phyloP scores from a whole-genome alignment of 1,139 yeast species.

The Sugiyamaella sp. region DNA sequence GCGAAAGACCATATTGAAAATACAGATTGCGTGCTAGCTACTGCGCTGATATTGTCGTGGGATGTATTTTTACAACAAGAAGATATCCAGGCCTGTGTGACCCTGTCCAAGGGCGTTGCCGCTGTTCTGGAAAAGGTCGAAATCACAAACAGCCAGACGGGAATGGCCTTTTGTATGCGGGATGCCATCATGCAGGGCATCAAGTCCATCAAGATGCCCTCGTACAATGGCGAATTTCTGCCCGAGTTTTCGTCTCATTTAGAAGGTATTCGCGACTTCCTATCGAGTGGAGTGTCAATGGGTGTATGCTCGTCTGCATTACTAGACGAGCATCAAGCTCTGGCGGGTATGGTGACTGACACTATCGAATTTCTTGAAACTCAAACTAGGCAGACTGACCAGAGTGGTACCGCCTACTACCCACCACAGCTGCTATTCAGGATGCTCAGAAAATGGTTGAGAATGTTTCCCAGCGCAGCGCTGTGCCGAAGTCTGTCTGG shows the following conservation, averaged over 20 bases:
- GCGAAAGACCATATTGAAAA: slow-evolving; percentile 30
- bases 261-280: slow-evolving; percentile 28
- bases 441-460: slow-evolving; percentile 37
- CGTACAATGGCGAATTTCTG: slow-evolving; percentile 43
- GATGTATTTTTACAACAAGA: slow-evolving; percentile 40
- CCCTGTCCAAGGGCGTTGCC: slow-evolving; percentile 39
- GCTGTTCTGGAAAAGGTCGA: slow-evolving; percentile 39
- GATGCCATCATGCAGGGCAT: slow-evolving; percentile 39
- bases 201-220: slow-evolving; percentile 44
- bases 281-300: slow-evolving; percentile 19
- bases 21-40: slow-evolving; percentile 37
- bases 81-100: slow-evolving; percentile 35
- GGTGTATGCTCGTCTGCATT: slow-evolving; percentile 16
- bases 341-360: slow-evolving; percentile 29
- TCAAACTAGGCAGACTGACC: slow-evolving; percentile 22
- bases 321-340: slow-evolving; percentile 29
- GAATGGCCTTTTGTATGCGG: slow-evolving; percentile 38
- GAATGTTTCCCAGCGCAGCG: slow-evolving; percentile 37
- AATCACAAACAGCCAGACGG: slow-evolving; percentile 32
- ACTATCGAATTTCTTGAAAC: slow-evolving; percentile 29
- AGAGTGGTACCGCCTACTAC: slow-evolving; percentile 30
- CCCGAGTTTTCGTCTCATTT: slow-evolving; percentile 38
- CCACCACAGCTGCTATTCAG: slow-evolving; percentile 34
- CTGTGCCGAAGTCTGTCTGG: slow-evolving; percentile 24
- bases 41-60: slow-evolving; percentile 41